Evolutionary conservation across 352 stramenopile species (phyloP), one percentile per base, ranked within the genome.

Genomic region (Thalassiosira hispida): DNA sequence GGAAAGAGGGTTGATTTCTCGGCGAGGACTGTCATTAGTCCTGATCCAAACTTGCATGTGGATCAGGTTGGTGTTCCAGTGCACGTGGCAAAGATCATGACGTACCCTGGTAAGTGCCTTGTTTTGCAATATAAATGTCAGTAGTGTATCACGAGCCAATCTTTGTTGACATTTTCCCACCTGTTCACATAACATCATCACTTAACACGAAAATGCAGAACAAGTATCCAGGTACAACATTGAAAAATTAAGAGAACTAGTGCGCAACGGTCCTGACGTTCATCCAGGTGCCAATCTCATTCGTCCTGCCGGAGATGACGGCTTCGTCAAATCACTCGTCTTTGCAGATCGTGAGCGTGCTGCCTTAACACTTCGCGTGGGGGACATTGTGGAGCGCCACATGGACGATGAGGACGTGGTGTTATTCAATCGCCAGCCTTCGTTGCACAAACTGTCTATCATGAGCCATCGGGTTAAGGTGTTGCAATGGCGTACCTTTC

Each of bases 1-100:
- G 97, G 97, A 62, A 99, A 99, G 81, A 95, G 98, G 61, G 97
- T 99, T 14, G 97, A 99, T 79, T 99, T 99, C 73, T 99, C 96
- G 0, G 97, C 95, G n/a, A 93, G 98, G 63, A 99, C 98, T 0
- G 97, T 99, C 14, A 99, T 99, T 91, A 98, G 96, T 14, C 97
- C 98, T 0, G 98, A 99, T 81, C 98, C 98, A 7, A 99, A 99
- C 84, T 85, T 99, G 12, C 88, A 91, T 16, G 97, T 99, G 40
- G 95, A 97, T 73, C 87, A 98, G 79, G 94, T 97, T 22, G 98
- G 97, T 52, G 97, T 99, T 2, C 98, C 98, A 0, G 92, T 90
- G 55, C 81, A 93, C 46, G 93, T 99, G 33, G 98, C 98, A 2
- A 98, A 97, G 84, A 98, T 94, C 5, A 98, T 99, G 95, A 99